phyloP scores from a whole-genome alignment of 2,329 filamentous ascomycete genomes.

The Colletotrichum trifolii region DNA sequence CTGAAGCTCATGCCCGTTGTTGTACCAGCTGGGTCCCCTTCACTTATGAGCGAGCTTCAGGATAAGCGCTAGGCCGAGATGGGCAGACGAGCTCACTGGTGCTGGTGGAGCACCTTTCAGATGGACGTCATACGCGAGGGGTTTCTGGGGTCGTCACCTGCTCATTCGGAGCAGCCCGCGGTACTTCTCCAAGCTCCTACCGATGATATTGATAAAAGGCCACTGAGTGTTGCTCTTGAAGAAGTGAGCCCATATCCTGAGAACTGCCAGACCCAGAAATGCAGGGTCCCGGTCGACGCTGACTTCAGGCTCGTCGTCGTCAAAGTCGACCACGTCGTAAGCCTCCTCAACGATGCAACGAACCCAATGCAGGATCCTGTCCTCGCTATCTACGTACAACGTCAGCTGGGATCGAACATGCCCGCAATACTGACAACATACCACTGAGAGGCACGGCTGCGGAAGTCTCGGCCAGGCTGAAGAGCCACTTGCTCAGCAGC shows the following conservation, averaged over 20 bases:
- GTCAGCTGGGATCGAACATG: background rate
- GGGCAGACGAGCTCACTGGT: too few species aligned
- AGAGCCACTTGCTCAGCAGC: constrained; percentile 62
- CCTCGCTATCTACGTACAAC: constrained; percentile 49
- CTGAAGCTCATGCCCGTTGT: background rate
- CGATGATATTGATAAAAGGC: constrained; percentile 59
- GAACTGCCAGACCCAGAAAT: constrained; percentile 50
- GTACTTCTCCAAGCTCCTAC: constrained; percentile 52
- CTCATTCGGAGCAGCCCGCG: constrained; percentile 40
- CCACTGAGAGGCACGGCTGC: constrained; percentile 42
- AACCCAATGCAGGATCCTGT: constrained; percentile 59
- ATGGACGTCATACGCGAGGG: too few species aligned
- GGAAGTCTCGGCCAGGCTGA: constrained; percentile 41
- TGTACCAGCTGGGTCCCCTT: background rate
- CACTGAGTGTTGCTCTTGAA: constrained; percentile 60
- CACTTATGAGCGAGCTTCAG: too few species aligned
- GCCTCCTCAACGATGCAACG: constrained; percentile 58
- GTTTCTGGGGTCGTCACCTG: background rate
- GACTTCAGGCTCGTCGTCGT: constrained; percentile 45
- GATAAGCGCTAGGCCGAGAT: too few species aligned
- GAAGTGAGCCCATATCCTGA: constrained; percentile 59
- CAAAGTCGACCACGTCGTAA: constrained; percentile 50
- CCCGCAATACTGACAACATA: constrained; percentile 32
- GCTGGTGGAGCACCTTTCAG: too few species aligned
- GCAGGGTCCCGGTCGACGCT: constrained; percentile 41